Percentiles rank a stretch among this genome's conserved stretches.
Conservation (phyloP, 2,329 filamentous ascomycete species). For the Paecilomyces sp. region DNA sequence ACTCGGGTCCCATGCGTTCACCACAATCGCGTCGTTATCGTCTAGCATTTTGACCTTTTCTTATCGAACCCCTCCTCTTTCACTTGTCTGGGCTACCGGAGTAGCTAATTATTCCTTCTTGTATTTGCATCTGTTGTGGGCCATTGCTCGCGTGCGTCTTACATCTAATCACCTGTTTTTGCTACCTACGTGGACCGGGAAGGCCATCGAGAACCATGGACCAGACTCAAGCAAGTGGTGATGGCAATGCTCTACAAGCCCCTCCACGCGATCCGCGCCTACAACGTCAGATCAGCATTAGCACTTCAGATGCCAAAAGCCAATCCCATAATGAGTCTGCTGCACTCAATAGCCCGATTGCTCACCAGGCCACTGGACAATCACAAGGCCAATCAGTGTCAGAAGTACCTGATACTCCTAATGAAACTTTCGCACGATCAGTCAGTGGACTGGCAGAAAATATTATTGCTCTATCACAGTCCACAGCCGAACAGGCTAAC, state of each 20-base stretch:
- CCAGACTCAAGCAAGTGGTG: background rate
- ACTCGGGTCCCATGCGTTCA: background rate
- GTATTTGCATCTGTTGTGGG: background rate
- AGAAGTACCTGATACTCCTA: background rate
- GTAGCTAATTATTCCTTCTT: background rate
- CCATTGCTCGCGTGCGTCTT: background rate
- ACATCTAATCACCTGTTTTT: background rate
- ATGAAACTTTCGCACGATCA: constrained; percentile 35
- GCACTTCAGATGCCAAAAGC: background rate
- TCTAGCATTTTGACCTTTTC: background rate
- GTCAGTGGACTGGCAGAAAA: constrained; percentile 15
- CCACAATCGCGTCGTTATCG: background rate
- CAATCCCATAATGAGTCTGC: background rate
- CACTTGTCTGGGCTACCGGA: background rate
- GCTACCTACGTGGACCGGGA: background rate
- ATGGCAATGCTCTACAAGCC: background rate
- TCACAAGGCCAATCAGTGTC: background rate
- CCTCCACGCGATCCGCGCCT: constrained; percentile 16
- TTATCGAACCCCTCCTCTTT: background rate
- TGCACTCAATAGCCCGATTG: background rate
- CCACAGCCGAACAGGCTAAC: constrained; percentile 18
- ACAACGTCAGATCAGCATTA: background rate
- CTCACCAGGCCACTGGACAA: background rate
- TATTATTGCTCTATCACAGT: constrained; percentile 15
- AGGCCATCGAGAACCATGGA: background rate